These are phyloP conservation scores for Tuber umbilicatum DNA, from an alignment of 495 filamentous ascomycete species.

Conservation along the genomic window DNA sequence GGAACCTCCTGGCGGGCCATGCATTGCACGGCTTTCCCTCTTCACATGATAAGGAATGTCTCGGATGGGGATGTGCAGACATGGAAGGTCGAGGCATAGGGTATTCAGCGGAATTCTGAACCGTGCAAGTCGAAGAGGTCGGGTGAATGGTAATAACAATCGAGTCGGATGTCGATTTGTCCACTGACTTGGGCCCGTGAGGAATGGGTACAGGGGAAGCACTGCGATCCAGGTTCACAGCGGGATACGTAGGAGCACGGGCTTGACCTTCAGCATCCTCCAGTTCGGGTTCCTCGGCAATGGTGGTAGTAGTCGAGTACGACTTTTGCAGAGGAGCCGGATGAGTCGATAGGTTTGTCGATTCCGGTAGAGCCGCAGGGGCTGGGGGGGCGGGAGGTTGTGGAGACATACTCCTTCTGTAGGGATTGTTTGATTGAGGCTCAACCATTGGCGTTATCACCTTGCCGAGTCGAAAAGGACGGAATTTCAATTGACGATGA, in stretches of 20 bases:
- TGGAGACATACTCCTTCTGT: slow-evolving; percentile 38
- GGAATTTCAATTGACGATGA: not conserved
- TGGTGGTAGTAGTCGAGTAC: slow-evolving; percentile 37
- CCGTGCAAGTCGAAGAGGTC: slow-evolving; percentile 20
- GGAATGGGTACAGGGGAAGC: slow-evolving; percentile 5
- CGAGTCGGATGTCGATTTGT: slow-evolving; percentile 15
- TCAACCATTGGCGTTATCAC: slow-evolving; percentile 27
- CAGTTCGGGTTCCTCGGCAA: slow-evolving; percentile 31
- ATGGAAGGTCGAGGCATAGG: slow-evolving; percentile 18
- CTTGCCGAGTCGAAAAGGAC: slow-evolving; percentile 6
- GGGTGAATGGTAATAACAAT: slow-evolving; percentile 39
- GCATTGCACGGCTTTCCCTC: slow-evolving; percentile 32
- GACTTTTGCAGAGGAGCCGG: slow-evolving; percentile 30
- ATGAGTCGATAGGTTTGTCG: slow-evolving; percentile 11
- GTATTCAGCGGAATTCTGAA: slow-evolving; percentile 28
- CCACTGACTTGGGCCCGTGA: slow-evolving; percentile 12
- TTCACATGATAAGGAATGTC: slow-evolving; percentile 24
- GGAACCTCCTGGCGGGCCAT: slow-evolving; percentile 39
- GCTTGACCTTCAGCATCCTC: slow-evolving; percentile 15
- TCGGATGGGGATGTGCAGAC: slow-evolving; percentile 30
- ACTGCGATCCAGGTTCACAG: not conserved
- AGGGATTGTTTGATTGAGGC: slow-evolving; percentile 40
- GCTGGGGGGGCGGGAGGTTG: slow-evolving; percentile 24
- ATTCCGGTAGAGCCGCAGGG: slow-evolving; percentile 29
- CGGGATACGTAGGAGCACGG: slow-evolving; percentile 10